Evolutionary conservation across 306 rosid species (phyloP).

Genomic region (Clitoria ternatea): DNA sequence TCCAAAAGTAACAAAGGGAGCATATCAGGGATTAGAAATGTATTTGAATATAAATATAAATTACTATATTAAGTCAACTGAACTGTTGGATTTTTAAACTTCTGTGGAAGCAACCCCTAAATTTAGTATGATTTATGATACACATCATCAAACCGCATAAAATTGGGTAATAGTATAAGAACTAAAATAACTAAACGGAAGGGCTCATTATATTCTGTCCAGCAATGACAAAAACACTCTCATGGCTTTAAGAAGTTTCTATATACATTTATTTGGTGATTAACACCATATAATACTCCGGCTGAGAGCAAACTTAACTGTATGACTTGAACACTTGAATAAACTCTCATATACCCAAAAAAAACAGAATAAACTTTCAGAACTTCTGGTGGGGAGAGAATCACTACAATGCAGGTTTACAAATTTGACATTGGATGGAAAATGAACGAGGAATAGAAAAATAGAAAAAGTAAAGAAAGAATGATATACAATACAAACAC

Average conservation of each 20-base stretch:
- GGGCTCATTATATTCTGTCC: neutral
- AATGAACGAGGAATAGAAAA: neutral
- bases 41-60: constrained; percentile 7
- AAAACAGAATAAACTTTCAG: neutral
- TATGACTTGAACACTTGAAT: neutral
- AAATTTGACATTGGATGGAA: constrained; percentile 1
- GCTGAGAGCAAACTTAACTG: neutral
- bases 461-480: neutral
- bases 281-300: neutral
- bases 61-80: neutral
- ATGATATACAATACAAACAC: neutral
- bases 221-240: neutral
- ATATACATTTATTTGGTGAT: neutral
- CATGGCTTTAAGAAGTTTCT: neutral
- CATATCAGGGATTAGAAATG: constrained; percentile 12
- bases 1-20: constrained; percentile 25
- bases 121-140: constrained; percentile 8
- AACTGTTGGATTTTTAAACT: neutral
- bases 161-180: neutral
- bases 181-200: neutral
- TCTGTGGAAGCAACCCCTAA: neutral
- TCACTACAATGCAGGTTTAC: neutral
- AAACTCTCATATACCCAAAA: too few species aligned
- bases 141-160: neutral
- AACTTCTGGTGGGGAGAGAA: neutral